Evolutionary conservation across 1,139 yeast species (phyloP).

Genomic region (Hanseniaspora sp.): DNA sequence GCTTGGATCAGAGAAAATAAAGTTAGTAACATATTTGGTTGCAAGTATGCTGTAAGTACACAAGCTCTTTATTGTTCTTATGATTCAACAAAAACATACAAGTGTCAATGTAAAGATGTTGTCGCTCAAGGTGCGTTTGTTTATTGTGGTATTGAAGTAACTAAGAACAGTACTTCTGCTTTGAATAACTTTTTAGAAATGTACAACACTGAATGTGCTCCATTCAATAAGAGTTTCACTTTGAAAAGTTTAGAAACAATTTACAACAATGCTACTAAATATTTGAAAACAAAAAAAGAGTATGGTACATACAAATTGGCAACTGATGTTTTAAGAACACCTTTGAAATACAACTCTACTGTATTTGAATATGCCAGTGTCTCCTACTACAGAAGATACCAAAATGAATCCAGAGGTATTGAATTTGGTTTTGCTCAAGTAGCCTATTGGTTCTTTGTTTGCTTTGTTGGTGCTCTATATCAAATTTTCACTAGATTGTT

Average conservation of each 20-base stretch:
- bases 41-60: conserved; percentile 22
- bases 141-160: conserved; percentile 24
- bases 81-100: conserved; percentile 16
- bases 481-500: neutral
- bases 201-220: conserved; percentile 15
- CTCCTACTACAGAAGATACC: conserved; percentile 15
- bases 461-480: neutral
- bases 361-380: conserved; percentile 1
- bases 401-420: conserved; percentile 15
- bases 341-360: conserved; percentile 14
- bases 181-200: conserved; percentile 6
- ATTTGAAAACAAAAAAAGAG: conserved; percentile 25
- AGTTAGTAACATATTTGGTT: conserved; percentile 15
- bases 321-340: conserved; percentile 14
- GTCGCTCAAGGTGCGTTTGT: conserved; percentile 27
- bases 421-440: conserved; percentile 18
- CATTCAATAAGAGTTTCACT: neutral
- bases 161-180: conserved; percentile 9
- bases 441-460: conserved; percentile 18
- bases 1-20: conserved; percentile 1
- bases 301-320: neutral
- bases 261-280: conserved; percentile 16
- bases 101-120: conserved; percentile 24
- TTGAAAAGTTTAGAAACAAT: neutral
- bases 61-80: conserved; percentile 24